Evolutionary conservation across 148 eudicot genomes (phyloP), one percentile per base, ranked within the genome.

Genomic region (Fagopyrum esculentum): DNA sequence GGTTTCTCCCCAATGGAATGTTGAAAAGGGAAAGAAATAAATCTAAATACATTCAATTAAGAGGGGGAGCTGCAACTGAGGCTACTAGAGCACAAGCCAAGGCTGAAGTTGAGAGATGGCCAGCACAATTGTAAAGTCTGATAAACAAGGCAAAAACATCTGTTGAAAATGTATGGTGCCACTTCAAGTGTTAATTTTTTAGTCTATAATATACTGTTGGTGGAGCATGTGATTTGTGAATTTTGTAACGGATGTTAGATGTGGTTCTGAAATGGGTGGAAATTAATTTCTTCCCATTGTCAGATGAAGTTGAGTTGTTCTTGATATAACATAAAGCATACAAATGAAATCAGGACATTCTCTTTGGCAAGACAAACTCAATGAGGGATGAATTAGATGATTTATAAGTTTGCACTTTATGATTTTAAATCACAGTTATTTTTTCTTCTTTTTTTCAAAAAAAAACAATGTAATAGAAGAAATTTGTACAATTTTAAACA

Each of bases 41-140:
- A 22, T 22, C 26, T 22, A 22, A 22, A 22, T 22, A 22, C 26
- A 22, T 22, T 22, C 26, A 22, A 22, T 22, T 22, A 22, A 22
- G 26, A 80, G 90, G 87, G 84, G 85, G 82, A 74, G 92, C 85
- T 76, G 92, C 91, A 73, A 78, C 77, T 43, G 97, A 95, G 83
- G 94, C 90, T 64, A 93, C 90, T 89, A 88, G 80, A 84, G 90
- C 85, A 61, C 93, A 87, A 77, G 97, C 97, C 15, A 89, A 82
- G 83, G 82, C 40, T 46, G 98, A 92, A 82, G 85, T 82, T 72
- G 81, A 87, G 76, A 86, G 83, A 74, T 77, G 78, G 78, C 84
- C 82, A 78, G 85, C 72, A 73, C 85, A 77, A 29, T 68, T 95
- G 87, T 75, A 79, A 80, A 88, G 79, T 61, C 61, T 84, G 78